Evolutionary conservation across 1,284 basidiomycete species (phyloP).

Genomic region (Retiboletus flavoniger): DNA sequence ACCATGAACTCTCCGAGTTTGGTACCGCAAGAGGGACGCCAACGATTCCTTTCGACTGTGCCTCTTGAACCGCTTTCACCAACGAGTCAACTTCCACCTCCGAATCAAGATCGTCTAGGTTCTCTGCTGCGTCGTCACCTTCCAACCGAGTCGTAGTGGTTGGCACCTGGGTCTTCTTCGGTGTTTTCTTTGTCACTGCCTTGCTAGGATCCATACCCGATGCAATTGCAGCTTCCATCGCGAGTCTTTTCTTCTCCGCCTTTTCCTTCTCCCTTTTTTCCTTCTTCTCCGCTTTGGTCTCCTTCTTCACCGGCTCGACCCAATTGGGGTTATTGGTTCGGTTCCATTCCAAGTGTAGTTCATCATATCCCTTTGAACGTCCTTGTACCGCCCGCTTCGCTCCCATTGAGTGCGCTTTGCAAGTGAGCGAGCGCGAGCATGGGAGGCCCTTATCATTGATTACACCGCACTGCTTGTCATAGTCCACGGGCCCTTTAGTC

Average conservation of each 20-base stretch:
- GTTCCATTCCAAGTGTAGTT: constrained; percentile 90
- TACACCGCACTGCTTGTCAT: constrained; percentile 94
- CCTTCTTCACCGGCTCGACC: constrained; percentile 86
- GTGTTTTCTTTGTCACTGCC: constrained; percentile 54
- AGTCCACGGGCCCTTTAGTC: constrained; percentile 82
- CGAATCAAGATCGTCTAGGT: constrained; percentile 77
- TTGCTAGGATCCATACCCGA: constrained; percentile 50
- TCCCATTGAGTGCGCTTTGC: constrained; percentile 98
- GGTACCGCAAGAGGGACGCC: constrained; percentile 52
- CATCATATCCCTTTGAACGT: constrained; percentile 84
- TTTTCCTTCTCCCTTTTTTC: constrained; percentile 77
- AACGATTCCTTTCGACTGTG: constrained; percentile 51
- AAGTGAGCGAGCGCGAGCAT: constrained; percentile 95
- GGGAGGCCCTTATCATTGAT: constrained; percentile 95
- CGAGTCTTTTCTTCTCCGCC: constrained; percentile 69
- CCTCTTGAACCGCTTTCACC: constrained; percentile 51
- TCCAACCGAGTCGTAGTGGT: constrained; percentile 46
- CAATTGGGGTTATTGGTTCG: constrained; percentile 90
- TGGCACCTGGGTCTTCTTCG: constrained; percentile 47
- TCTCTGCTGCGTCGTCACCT: constrained; percentile 64
- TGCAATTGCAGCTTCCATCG: constrained; percentile 63
- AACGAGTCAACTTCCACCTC: constrained; percentile 67
- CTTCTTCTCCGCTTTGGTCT: constrained; percentile 79
- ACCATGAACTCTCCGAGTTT: constrained; percentile 58
- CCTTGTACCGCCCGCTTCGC: constrained; percentile 92